phyloP scores from a whole-genome alignment of 805 yeast genomes.

The Metschnikowia noctiluminum region DNA sequence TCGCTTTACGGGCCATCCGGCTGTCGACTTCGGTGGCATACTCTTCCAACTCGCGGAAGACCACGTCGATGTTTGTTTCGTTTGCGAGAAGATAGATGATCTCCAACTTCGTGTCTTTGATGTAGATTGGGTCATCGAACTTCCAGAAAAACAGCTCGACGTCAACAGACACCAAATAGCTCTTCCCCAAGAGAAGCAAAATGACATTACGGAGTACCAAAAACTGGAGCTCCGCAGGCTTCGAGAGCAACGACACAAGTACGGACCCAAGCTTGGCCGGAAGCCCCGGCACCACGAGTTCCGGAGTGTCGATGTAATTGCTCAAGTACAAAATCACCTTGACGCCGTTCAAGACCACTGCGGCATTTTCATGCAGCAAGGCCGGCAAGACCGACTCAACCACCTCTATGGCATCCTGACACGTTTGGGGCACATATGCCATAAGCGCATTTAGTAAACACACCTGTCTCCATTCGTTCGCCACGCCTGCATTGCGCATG shows the following conservation, averaged over 20 bases:
- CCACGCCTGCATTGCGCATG: slow-evolving; percentile 31
- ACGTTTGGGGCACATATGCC: slow-evolving; percentile 65
- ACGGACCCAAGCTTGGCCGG: slow-evolving; percentile 64
- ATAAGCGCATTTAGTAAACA: slow-evolving; percentile 62
- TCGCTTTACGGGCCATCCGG: slow-evolving; percentile 82
- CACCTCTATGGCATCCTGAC: slow-evolving; percentile 62
- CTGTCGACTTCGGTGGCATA: slow-evolving; percentile 86
- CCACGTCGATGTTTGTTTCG: slow-evolving; percentile 53
- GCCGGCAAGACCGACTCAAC: slow-evolving; percentile 66
- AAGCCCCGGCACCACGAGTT: slow-evolving; percentile 51
- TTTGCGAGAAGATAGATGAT: slow-evolving; percentile 77
- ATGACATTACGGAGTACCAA: slow-evolving; percentile 78
- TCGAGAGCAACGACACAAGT: slow-evolving; percentile 62
- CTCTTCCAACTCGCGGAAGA: slow-evolving; percentile 73
- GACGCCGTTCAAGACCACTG: slow-evolving; percentile 75
- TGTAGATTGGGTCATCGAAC: slow-evolving; percentile 80
- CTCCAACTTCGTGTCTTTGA: slow-evolving; percentile 87
- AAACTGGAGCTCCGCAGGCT: slow-evolving; percentile 82
- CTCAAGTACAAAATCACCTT: slow-evolving; percentile 68
- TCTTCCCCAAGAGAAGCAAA: slow-evolving; percentile 63
- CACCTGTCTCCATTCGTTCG: slow-evolving; percentile 72
- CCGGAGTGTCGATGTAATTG: slow-evolving; percentile 63
- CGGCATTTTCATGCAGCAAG: slow-evolving; percentile 74
- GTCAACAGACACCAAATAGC: slow-evolving; percentile 57
- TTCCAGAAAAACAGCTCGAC: slow-evolving; percentile 80